Evolutionary conservation across 345 rosid species (phyloP).

Genomic region (Bretschneidera sinensis): DNA sequence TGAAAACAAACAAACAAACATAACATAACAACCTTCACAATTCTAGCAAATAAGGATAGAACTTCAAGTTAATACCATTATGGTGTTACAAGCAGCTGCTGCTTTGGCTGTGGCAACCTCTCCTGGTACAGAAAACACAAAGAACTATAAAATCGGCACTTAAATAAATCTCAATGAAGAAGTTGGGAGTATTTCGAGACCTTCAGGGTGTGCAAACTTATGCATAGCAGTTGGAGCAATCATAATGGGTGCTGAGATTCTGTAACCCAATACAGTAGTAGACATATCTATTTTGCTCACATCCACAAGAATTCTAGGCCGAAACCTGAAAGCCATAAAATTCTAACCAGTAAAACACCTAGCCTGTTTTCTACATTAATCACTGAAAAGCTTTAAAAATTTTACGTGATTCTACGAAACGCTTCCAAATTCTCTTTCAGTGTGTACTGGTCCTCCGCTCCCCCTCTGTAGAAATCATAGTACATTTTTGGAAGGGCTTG

Average conservation of each 20-base stretch:
- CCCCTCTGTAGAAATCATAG: conserved; percentile 64
- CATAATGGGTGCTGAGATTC: conserved; percentile 61
- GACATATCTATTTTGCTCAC: conserved; percentile 60
- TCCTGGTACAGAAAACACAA: conserved; percentile 40
- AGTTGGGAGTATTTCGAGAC: conserved; percentile 23
- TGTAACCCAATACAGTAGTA: conserved; percentile 49
- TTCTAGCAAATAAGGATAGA: not conserved
- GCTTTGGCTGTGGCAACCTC: conserved; percentile 91
- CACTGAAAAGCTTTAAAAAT: not conserved
- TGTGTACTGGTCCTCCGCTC: conserved; percentile 76
- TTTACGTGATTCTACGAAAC: conserved; percentile 60
- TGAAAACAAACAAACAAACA: too few species aligned
- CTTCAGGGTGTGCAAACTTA: conserved; percentile 69
- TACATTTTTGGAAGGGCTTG: conserved; percentile 73
- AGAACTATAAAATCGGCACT: conserved; percentile 10
- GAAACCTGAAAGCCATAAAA: conserved; percentile 42
- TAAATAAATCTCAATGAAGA: not conserved
- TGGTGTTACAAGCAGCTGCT: conserved; percentile 70
- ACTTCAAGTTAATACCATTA: conserved; percentile 49
- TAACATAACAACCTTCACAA: not conserved
- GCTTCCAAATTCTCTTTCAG: conserved; percentile 63
- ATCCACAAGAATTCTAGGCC: conserved; percentile 70
- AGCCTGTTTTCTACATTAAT: not conserved
- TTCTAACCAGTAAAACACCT: not conserved
- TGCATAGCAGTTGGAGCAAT: conserved; percentile 72